Percentiles rank a stretch among this genome's conserved stretches.
phyloP scores from a whole-genome alignment of 345 rosid species.

The Diplotaxis tenuifolia region DNA sequence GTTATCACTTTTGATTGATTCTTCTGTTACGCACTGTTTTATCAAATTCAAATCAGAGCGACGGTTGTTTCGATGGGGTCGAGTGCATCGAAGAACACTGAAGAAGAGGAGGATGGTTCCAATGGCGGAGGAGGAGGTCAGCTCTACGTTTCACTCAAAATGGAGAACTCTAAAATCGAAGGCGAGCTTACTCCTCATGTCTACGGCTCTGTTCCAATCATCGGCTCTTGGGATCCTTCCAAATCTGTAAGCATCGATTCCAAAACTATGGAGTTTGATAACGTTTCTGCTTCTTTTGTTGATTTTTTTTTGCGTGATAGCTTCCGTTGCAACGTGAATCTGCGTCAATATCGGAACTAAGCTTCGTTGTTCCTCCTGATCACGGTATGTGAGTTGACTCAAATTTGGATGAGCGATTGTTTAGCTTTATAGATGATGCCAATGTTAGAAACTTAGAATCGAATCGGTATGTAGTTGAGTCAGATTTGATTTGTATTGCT shows the following conservation, averaged over 20 bases:
- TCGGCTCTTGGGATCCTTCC: constrained; percentile 95
- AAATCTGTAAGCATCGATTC: constrained; percentile 58
- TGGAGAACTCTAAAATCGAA: constrained; percentile 79
- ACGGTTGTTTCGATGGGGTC: constrained; percentile 60
- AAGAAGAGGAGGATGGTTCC: constrained; percentile 57
- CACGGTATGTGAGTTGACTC: constrained; percentile 52
- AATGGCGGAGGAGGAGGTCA: constrained; percentile 72
- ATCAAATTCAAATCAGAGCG: not conserved
- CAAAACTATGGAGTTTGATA: not conserved
- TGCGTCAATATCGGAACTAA: constrained; percentile 79
- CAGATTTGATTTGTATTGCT: not conserved
- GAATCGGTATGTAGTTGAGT: too few species aligned
- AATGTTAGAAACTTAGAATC: not conserved
- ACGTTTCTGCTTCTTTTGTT: not conserved
- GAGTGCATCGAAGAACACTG: constrained; percentile 60
- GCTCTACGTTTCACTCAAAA: constrained; percentile 81
- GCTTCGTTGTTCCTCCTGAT: constrained; percentile 97
- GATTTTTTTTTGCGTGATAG: constrained; percentile 32
- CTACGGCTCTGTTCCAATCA: constrained; percentile 84
- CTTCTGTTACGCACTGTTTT: not conserved
- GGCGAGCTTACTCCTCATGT: constrained; percentile 89
- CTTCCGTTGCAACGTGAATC: constrained; percentile 91
- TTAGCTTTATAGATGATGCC: not conserved
- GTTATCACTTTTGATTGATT: constrained; percentile 33
- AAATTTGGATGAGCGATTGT: not conserved